Conservation (phyloP, 805 yeast genomes). For the Kodamaea hsintzibuensis region DNA sequence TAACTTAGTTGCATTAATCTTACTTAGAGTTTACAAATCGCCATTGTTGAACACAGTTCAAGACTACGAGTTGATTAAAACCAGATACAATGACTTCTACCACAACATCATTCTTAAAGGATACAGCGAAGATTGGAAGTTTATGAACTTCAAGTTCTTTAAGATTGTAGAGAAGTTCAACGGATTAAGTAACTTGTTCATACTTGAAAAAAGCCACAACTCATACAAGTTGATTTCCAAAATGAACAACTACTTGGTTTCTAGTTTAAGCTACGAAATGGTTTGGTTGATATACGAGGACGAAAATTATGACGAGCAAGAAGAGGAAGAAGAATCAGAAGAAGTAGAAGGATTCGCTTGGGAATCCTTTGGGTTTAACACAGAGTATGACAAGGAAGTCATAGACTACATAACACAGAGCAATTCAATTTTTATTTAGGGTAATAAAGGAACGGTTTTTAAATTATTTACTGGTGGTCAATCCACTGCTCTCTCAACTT, state of each 20-base stretch:
- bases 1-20: slow-evolving; percentile 31
- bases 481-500: slow-evolving; percentile 58
- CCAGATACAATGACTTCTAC: slow-evolving; percentile 23
- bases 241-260: slow-evolving; percentile 36
- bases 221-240: slow-evolving; percentile 32
- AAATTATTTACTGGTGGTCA: slow-evolving; percentile 15
- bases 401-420: slow-evolving; percentile 19
- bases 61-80: slow-evolving; percentile 28
- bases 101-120: slow-evolving; percentile 16
- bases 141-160: slow-evolving; percentile 22
- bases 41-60: slow-evolving; percentile 27
- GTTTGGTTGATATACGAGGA: slow-evolving; percentile 38
- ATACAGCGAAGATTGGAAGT: slow-evolving; percentile 23
- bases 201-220: slow-evolving; percentile 9
- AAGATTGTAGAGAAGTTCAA: slow-evolving; percentile 28
- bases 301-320: slow-evolving; percentile 15
- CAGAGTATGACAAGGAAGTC: slow-evolving; percentile 16
- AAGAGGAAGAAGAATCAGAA: background rate
- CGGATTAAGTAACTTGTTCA: slow-evolving; percentile 15
- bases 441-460: slow-evolving; percentile 4
- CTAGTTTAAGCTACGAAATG: slow-evolving; percentile 40
- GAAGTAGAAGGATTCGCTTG: slow-evolving; percentile 19
- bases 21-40: slow-evolving; percentile 35
- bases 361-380: slow-evolving; percentile 32
- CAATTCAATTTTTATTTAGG: slow-evolving; percentile 21